Evolutionary conservation across 2,329 filamentous ascomycete species (phyloP).

Genomic region (Thelonectria rubi): DNA sequence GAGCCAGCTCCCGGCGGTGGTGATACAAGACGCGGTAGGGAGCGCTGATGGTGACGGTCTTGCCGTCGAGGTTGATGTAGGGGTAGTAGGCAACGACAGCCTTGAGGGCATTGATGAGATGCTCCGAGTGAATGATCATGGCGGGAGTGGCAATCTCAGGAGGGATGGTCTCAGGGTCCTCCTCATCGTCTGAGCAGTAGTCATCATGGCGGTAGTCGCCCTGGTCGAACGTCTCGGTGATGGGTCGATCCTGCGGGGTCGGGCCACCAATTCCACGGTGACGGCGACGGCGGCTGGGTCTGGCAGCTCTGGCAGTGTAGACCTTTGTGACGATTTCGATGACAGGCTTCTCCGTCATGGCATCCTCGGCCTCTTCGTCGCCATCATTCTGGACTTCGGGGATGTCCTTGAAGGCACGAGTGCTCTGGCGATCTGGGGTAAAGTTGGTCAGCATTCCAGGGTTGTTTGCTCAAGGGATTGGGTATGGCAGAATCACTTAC

Average conservation of each 20-base stretch:
- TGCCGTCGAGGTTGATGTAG: conserved; percentile 48
- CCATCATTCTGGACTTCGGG: conserved; percentile 42
- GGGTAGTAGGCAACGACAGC: conserved; percentile 61
- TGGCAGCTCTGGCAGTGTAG: conserved; percentile 32
- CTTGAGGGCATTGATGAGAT: conserved; percentile 57
- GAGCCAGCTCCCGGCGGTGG: conserved; percentile 53
- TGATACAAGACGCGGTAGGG: conserved; percentile 61
- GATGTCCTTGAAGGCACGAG: conserved; percentile 49
- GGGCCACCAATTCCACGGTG: conserved; percentile 10
- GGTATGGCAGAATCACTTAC: conserved; percentile 40
- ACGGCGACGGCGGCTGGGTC: conserved; percentile 23
- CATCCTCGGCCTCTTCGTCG: conserved; percentile 25
- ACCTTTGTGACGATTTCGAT: conserved; percentile 56
- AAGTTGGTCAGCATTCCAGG: conserved; percentile 24
- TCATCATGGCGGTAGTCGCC: conserved; percentile 40
- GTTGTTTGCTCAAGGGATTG: neutral
- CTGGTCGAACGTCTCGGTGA: conserved; percentile 42
- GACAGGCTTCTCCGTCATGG: conserved; percentile 45
- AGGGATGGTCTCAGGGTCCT: conserved; percentile 37
- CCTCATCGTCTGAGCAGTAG: conserved; percentile 38
- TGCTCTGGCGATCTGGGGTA: conserved; percentile 49
- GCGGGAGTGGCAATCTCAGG: conserved; percentile 45
- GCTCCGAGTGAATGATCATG: conserved; percentile 56
- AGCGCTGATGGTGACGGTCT: conserved; percentile 51
- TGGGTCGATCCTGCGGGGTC: conserved; percentile 39